Evolutionary conservation across 1,284 basidiomycete species (phyloP), one percentile per base, ranked within the genome.

Genomic region (Bjerkandera adusta): DNA sequence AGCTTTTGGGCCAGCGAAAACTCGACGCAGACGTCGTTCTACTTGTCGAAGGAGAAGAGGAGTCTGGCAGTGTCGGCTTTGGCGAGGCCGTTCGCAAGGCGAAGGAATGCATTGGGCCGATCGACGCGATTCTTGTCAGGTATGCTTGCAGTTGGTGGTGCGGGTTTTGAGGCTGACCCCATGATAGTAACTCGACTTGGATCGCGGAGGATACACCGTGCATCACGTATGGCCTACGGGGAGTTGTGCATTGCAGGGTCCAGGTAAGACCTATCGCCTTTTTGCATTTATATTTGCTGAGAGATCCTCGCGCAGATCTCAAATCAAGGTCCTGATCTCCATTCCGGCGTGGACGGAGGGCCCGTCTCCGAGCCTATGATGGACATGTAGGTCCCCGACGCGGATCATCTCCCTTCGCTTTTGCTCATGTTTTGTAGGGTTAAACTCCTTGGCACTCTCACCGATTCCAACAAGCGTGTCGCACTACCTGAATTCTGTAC

Each of bases 1-100:
- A 89, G 30, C 65, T 99, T 33, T 76, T 93, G 2, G 75, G 83
- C 32, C 72, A 75, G 11, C 75, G 92, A 1, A 77, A 83, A 22
- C 78, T 99, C 1, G 87, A 83, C 25, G 78, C 93, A 1, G 96
- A 99, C 59, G 65, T 99, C 1, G 85, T 97, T 3, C 85, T 98
- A 65, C 68, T 98, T 40, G 83, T 98, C 27, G 96, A 99, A 68
- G 96, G 96, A 0, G 95, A 98, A 64, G 97, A 97, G 63, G 97
- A 99, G 66, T 84, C 83, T 16, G 96, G 96, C 4, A 95, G 92
- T 59, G 68, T 75, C 1, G 93, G 94, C 0, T 96, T 99, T 58
- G 77, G 73, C 35, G 81, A 88, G 21, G 79, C 88, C 0, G 87
- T 98, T 6, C 64, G 72, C 44, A 76, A 73, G 48, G 73, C 36